phyloP scores from a whole-genome alignment of 108 stramenopile genomes.

The Nitzschia putrida region DNA sequence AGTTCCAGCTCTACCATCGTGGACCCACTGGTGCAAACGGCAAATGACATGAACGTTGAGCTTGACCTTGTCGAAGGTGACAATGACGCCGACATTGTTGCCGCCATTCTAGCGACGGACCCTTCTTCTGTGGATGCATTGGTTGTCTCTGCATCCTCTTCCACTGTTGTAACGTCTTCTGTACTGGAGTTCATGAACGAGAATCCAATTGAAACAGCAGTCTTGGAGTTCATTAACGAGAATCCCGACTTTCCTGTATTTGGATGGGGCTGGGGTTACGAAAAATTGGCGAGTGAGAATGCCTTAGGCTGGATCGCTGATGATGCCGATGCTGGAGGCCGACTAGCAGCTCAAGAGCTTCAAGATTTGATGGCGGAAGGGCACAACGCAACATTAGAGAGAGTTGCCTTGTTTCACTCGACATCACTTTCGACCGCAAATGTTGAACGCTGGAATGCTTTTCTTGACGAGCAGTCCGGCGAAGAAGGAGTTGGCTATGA shows the following conservation, averaged over 20 bases:
- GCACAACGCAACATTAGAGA: too few relatives aligned
- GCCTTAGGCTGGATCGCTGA: slow-evolving; percentile 19
- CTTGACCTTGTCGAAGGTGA: not conserved
- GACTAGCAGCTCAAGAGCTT: slow-evolving; percentile 25
- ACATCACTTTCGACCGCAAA: too few relatives aligned
- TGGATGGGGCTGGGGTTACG: slow-evolving; percentile 32
- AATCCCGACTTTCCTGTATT: slow-evolving; percentile 16
- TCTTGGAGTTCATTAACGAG: too few relatives aligned
- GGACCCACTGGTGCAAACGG: too few relatives aligned
- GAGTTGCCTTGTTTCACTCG: too few relatives aligned
- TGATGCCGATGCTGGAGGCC: slow-evolving; percentile 16
- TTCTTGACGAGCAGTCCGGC: too few relatives aligned
- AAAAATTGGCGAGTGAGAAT: not conserved
- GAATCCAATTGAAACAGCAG: not conserved
- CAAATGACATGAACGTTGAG: not conserved
- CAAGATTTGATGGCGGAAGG: not conserved
- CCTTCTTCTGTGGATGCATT: not conserved
- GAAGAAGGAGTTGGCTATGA: not conserved
- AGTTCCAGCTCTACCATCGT: not conserved
- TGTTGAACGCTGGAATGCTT: too few relatives aligned
- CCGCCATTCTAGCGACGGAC: not conserved
- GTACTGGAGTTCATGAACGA: slow-evolving; percentile 1
- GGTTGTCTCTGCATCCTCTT: slow-evolving; percentile 24
- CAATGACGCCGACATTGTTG: not conserved
- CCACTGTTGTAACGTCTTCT: slow-evolving; percentile 10